Evolutionary conservation across 306 rosid genomes (phyloP).

Genomic region (Cucurbita pepo): DNA sequence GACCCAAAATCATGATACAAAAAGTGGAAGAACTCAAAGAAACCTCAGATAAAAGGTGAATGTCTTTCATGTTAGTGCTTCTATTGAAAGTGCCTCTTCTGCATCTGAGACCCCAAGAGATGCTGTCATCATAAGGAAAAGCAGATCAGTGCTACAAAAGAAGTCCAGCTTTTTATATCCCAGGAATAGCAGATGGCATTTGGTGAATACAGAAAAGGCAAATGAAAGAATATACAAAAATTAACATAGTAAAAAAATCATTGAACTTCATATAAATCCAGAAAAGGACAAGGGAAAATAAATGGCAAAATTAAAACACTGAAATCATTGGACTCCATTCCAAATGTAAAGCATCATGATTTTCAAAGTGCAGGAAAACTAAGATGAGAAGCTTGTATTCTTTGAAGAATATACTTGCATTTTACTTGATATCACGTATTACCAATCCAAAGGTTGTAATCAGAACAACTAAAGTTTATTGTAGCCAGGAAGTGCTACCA

Average conservation of each 20-base stretch:
- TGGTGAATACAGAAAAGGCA: background rate
- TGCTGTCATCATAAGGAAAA: slow-evolving; percentile 6
- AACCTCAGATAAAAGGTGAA: background rate
- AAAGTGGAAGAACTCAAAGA: background rate
- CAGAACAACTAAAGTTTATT: background rate
- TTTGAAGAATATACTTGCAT: background rate
- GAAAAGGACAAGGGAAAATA: background rate
- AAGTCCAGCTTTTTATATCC: slow-evolving; percentile 5
- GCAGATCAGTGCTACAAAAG: slow-evolving; percentile 1
- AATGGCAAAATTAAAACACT: background rate
- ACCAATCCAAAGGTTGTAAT: background rate
- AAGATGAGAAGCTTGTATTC: background rate
- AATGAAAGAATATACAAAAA: background rate
- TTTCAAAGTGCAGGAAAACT: background rate
- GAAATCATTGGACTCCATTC: background rate
- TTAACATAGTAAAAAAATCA: background rate
- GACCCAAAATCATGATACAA: slow-evolving; percentile 1
- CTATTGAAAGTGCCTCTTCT: slow-evolving; percentile 1
- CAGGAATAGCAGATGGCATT: background rate
- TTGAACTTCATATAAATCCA: background rate
- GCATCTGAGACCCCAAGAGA: slow-evolving; percentile 1
- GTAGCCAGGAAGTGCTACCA: background rate
- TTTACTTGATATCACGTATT: background rate
- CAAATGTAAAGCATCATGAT: background rate
- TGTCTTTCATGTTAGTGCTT: background rate